phyloP scores from a whole-genome alignment of 78 protist genomes.

The Thecamonas trahens region DNA sequence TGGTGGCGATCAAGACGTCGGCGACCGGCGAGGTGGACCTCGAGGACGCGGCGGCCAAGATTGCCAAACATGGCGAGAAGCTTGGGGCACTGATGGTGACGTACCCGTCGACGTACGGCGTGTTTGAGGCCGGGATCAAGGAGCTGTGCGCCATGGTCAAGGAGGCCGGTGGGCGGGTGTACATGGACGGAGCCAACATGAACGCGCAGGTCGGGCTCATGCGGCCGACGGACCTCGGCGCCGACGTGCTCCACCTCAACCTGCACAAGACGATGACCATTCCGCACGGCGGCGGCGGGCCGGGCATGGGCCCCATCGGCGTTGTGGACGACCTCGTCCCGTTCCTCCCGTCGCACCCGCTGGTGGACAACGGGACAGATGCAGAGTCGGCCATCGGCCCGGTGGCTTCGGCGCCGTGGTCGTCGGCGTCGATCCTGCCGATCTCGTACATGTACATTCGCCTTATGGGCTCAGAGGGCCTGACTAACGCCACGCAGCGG shows the following conservation, averaged over 20 bases:
- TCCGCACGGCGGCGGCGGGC: constrained; percentile 99
- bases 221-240: constrained; percentile 91
- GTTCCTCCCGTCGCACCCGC: constrained; percentile 12
- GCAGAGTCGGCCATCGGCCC: constrained; percentile 53
- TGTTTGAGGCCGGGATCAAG: constrained; percentile 80
- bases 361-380: not conserved
- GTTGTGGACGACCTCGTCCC: constrained; percentile 39
- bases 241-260: constrained; percentile 96
- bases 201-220: constrained; percentile 90
- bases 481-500: constrained; percentile 63
- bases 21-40: constrained; percentile 79
- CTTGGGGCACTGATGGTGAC: constrained; percentile 88
- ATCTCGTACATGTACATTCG: constrained; percentile 74
- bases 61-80: constrained; percentile 65
- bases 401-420: constrained; percentile 87
- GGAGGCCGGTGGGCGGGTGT: constrained; percentile 88
- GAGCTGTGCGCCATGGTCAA: constrained; percentile 69
- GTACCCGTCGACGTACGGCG: constrained; percentile 97
- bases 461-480: constrained; percentile 82
- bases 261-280: constrained; percentile 97
- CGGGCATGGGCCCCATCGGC: constrained; percentile 97
- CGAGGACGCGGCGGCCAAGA: constrained; percentile 45
- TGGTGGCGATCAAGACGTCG: constrained; percentile 62
- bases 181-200: constrained; percentile 98
- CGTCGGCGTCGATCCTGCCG: constrained; percentile 80